Conservation (phyloP, 345 rosid genomes). For the Anacardium occidentale region DNA sequence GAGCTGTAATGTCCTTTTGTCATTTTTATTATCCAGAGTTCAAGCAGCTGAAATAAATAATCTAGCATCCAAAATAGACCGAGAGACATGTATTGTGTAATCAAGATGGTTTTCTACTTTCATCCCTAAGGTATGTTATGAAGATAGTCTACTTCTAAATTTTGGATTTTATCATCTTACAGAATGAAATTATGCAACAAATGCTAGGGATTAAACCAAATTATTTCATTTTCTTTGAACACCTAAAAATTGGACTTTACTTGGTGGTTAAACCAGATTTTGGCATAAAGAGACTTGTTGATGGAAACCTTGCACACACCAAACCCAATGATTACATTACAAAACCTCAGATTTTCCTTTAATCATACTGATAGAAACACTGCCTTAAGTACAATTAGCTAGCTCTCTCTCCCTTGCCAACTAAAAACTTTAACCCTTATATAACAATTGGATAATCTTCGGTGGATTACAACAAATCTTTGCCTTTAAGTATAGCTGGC, state of each 20-base stretch:
- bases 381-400: conserved; percentile 35
- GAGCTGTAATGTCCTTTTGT: conserved; percentile 3
- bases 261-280: conserved; percentile 12
- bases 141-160: not conserved
- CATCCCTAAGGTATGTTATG: not conserved
- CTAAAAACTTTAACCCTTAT: conserved; percentile 9
- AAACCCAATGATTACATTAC: conserved; percentile 30
- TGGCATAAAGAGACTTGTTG: conserved; percentile 10
- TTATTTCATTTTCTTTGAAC: conserved; percentile 11
- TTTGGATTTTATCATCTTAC: not conserved
- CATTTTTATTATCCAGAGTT: not conserved
- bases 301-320: conserved; percentile 22
- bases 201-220: conserved; percentile 7
- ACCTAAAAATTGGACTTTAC: conserved; percentile 19
- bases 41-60: not conserved
- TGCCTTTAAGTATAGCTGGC: conserved; percentile 29
- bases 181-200: conserved; percentile 3
- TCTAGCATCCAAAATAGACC: not conserved
- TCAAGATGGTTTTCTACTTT: not conserved
- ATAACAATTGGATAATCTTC: conserved; percentile 19
- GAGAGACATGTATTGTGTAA: not conserved
- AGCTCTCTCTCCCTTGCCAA: conserved; percentile 14
- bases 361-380: conserved; percentile 23
- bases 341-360: conserved; percentile 18
- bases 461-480: conserved; percentile 40